Evolutionary conservation across 169 alveolate species (phyloP).

Genomic region (Plasmodium adleri): DNA sequence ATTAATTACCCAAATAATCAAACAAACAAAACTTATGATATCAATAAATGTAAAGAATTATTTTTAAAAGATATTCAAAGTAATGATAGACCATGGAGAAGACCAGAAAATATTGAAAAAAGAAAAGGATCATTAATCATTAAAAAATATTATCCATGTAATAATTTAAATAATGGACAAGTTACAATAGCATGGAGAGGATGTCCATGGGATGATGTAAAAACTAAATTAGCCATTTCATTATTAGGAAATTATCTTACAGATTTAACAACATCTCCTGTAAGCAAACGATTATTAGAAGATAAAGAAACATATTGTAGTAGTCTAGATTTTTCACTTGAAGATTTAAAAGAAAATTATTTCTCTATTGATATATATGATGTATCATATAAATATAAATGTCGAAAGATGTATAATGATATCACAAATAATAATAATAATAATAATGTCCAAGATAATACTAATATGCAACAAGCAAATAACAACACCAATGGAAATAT

Average conservation of each 20-base stretch:
- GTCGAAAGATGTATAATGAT: not conserved
- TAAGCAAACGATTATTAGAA: slow-evolving; percentile 78
- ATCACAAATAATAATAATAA: not conserved
- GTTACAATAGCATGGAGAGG: slow-evolving; percentile 85
- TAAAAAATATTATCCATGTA: slow-evolving; percentile 81
- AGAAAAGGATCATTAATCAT: slow-evolving; percentile 19
- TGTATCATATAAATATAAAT: slow-evolving; percentile 70
- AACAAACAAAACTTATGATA: slow-evolving; percentile 5
- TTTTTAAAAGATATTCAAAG: slow-evolving; percentile 33
- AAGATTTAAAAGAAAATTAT: slow-evolving; percentile 70
- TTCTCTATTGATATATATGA: slow-evolving; percentile 78
- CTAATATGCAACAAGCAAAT: not conserved
- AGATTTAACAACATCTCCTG: slow-evolving; percentile 81
- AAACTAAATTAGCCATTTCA: slow-evolving; percentile 73
- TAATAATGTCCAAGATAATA: not conserved
- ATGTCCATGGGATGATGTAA: slow-evolving; percentile 78
- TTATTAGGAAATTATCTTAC: slow-evolving; percentile 82
- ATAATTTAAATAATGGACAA: slow-evolving; percentile 81
- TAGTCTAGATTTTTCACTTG: slow-evolving; percentile 77
- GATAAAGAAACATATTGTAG: slow-evolving; percentile 83
- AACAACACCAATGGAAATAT: too few relatives aligned
- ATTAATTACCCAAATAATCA: not conserved
- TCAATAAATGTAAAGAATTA: slow-evolving; percentile 16
- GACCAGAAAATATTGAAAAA: slow-evolving; percentile 66
- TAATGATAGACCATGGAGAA: slow-evolving; percentile 73